Evolutionary conservation across 306 rosid genomes (phyloP), one percentile per base, ranked within the genome.

Genomic region (Sophora flavescens): DNA sequence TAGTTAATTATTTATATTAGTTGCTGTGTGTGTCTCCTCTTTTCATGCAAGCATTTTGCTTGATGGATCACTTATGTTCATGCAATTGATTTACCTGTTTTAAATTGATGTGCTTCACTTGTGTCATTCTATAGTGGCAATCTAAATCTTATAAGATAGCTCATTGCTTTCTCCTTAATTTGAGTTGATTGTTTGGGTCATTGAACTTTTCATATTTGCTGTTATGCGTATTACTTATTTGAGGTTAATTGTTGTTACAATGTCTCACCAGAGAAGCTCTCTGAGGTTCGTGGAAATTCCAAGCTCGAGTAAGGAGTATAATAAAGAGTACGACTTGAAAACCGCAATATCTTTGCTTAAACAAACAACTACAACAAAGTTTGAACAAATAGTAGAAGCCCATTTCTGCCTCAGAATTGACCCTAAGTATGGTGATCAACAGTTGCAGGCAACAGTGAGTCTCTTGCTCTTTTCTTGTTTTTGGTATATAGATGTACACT

Each of bases 351-450:
- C 95, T 81, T 84, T 95, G 80, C 69, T 91, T 69, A 90, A 94
- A 84, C 67, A 77, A 85, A 90, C 91, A 56, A 88, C 90, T 10
- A 87, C 63, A 51, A 81, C 89, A 63, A 92, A 92, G 80, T 92
- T 94, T 74, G 83, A 89, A 58, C 97, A 94, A 83, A 83, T 97
- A 47, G 93, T 87, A 53, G 98, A 94, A 87, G 97, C 97, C 26
- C 98, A 94, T 89, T 94, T 94, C 86, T 96, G 98, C 74, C 97
- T 94, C 63, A 94, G 90, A 81, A 94, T 94, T 53, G 98, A 94
- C 70, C 98, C 98, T 54, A 94, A 94, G 72, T 94, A 94, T 72
- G 92, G 92, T 28, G 98, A 94, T 85, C 98, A 94, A 78, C 98
- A 92, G 68, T 87, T 94, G 61, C 87, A 97, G 73, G 98, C 98